These are phyloP conservation scores for Botrytis hyacinthi DNA, from an alignment of 2,329 filamentous ascomycete species.

Conservation along the genomic window DNA sequence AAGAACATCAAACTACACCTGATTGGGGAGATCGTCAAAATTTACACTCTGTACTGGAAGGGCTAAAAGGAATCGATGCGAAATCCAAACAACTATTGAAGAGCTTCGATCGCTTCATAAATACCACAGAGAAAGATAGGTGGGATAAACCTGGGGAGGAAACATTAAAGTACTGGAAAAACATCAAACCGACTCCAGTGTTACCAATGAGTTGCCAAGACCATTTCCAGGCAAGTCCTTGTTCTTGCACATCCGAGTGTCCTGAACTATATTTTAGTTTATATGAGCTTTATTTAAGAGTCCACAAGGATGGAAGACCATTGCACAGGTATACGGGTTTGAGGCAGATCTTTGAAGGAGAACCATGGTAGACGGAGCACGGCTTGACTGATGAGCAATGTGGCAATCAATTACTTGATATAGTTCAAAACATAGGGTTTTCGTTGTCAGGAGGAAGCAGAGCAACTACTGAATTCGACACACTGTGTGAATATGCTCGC, in stretches of 20 bases:
- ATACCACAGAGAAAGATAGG: not conserved
- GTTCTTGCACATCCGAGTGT: not conserved
- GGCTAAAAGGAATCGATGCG: not conserved
- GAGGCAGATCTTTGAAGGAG: not conserved
- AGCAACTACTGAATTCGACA: rapidly evolving
- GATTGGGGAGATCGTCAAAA: too few relatives aligned
- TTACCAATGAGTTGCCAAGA: rapidly evolving
- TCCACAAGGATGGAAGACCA: not conserved
- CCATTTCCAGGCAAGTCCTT: rapidly evolving
- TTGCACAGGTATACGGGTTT: not conserved
- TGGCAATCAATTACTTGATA: not conserved
- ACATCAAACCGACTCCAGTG: not conserved
- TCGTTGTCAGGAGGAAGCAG: not conserved
- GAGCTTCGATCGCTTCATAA: not conserved
- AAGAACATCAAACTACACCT: too few relatives aligned
- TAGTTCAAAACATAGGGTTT: not conserved
- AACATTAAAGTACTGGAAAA: not conserved
- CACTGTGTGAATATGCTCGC: not conserved
- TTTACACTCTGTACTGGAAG: rapidly evolving
- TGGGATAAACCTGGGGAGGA: not conserved
- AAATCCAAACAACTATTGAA: too few relatives aligned
- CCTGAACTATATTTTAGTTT: rapidly evolving
- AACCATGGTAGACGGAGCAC: not conserved
- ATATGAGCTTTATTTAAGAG: rapidly evolving
- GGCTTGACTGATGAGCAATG: not conserved